Evolutionary conservation across 2,329 filamentous ascomycete genomes (phyloP).

Genomic region (Neopestalotiopsis rosae): DNA sequence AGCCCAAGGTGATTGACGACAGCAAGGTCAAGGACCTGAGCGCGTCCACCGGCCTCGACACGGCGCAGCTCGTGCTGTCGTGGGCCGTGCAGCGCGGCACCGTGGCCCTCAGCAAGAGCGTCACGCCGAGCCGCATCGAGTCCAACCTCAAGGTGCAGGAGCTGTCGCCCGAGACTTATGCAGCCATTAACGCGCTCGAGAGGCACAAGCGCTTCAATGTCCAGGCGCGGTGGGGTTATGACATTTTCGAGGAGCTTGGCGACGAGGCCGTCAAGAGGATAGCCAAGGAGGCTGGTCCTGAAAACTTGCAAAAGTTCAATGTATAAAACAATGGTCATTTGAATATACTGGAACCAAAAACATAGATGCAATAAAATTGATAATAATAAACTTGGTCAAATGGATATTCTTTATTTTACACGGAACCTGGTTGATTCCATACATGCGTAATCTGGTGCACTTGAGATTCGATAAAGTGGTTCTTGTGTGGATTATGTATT

Average conservation of each 20-base stretch:
- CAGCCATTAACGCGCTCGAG: conserved; percentile 44
- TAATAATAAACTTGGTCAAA: too few relatives aligned
- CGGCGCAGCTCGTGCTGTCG: conserved; percentile 57
- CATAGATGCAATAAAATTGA: too few relatives aligned
- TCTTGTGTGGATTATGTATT: too few relatives aligned
- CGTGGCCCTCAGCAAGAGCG: conserved; percentile 59
- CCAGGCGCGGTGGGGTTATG: conserved; percentile 46
- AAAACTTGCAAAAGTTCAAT: conserved; percentile 31
- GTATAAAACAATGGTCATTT: neutral
- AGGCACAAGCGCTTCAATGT: conserved; percentile 49
- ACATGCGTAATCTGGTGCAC: too few relatives aligned
- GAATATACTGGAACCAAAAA: too few relatives aligned
- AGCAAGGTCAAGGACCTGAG: conserved; percentile 49
- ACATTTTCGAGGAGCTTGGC: conserved; percentile 50
- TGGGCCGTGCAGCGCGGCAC: conserved; percentile 61
- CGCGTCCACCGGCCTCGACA: conserved; percentile 42
- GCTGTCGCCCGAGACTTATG: conserved; percentile 41
- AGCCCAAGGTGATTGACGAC: conserved; percentile 55
- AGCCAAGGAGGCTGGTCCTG: conserved; percentile 38
- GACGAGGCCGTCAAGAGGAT: conserved; percentile 41
- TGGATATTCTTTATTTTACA: too few relatives aligned
- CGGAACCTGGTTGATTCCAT: too few relatives aligned
- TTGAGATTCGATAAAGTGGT: too few relatives aligned
- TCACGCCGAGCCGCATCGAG: conserved; percentile 55
- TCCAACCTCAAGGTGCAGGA: conserved; percentile 47